Evolutionary conservation across 352 stramenopile species (phyloP).

Genomic region (Phytophthora sp.): DNA sequence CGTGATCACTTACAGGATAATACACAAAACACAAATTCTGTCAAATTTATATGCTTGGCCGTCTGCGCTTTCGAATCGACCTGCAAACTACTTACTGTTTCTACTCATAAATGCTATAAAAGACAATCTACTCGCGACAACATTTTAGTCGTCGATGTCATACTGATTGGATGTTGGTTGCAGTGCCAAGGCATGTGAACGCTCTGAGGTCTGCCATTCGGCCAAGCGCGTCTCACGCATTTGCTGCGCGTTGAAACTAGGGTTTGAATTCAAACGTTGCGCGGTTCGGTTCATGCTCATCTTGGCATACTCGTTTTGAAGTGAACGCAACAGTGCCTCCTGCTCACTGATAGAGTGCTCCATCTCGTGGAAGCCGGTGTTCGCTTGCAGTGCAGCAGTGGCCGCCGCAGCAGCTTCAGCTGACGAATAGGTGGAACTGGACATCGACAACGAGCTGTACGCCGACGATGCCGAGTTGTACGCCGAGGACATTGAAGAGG

Average conservation of each 20-base stretch:
- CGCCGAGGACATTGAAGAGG: slow-evolving; percentile 26
- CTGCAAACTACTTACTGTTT: slow-evolving; percentile 8
- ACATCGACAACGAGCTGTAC: slow-evolving; percentile 28
- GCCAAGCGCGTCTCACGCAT: slow-evolving; percentile 28
- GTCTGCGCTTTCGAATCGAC: neutral
- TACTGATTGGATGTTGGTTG: slow-evolving; percentile 19
- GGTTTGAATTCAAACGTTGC: slow-evolving; percentile 22
- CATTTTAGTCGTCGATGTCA: slow-evolving; percentile 28
- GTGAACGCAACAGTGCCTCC: slow-evolving; percentile 50
- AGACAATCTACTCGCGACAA: neutral
- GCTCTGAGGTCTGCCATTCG: slow-evolving; percentile 21
- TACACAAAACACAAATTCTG: neutral
- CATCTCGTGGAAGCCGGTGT: slow-evolving; percentile 48
- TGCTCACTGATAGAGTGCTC: slow-evolving; percentile 64
- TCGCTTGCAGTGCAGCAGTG: slow-evolving; percentile 30
- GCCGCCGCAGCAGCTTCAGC: slow-evolving; percentile 24
- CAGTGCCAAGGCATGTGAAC: slow-evolving; percentile 1
- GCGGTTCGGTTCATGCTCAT: slow-evolving; percentile 17
- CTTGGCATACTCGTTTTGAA: slow-evolving; percentile 40
- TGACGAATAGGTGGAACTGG: slow-evolving; percentile 31
- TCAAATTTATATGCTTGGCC: slow-evolving; percentile 26
- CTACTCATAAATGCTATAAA: too few relatives aligned
- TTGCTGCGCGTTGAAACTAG: slow-evolving; percentile 20
- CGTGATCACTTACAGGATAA: too few relatives aligned
- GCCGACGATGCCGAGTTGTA: slow-evolving; percentile 19